Base-by-base conservation (phyloP, 1,284 basidiomycete species). In the Ustilago curta region DNA sequence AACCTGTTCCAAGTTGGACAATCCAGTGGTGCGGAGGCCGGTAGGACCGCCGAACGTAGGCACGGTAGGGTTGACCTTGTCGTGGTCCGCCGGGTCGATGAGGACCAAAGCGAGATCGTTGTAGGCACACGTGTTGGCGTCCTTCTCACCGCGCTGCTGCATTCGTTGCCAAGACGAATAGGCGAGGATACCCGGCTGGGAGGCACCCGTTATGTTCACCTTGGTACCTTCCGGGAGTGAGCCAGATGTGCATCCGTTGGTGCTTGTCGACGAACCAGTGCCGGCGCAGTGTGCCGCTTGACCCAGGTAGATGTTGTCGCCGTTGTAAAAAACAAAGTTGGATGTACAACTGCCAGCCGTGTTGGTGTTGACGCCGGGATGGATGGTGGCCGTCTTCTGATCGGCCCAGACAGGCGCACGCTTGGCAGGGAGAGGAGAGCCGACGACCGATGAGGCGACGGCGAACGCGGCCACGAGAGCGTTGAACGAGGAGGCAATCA, bases 311-410 rank as follows among this genome's bases (percentile, higher is more conserved):
- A 78, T 60, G 31, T 75, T 56, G 49, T 50, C 44, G 49, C 75
- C 74, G 12, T 70, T 55, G 61, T 70, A 71, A 51, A 49, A 77
- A 60, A 78, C 56, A 37, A 77, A 78, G 63, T 78, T 78, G 35
- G 74, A 70, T 0, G 77, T 78, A 58, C 77, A 78, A 45, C 60
- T 59, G 19, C 75, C 77, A 11, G 65, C 61, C 9, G 77, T 78
- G 55, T 77, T 62, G 44, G 77, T 75, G 59, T 78, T 77, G 52
- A 78, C 77, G 43, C 77, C 77, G 4, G 77, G 77, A 52, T 77
- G 71, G 42, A 78, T 71, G 12, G 76, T 75, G 8, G 76, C 75
- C 6, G 55, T 60, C 29, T 21, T 45, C 19, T 18, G 42, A 42
- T 58, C 54, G 12, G 74, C 74, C 70, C 70, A 76, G 37, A 59